Conservation (phyloP, 2,329 filamentous ascomycete genomes). For the Neofusicoccum laricinum region DNA sequence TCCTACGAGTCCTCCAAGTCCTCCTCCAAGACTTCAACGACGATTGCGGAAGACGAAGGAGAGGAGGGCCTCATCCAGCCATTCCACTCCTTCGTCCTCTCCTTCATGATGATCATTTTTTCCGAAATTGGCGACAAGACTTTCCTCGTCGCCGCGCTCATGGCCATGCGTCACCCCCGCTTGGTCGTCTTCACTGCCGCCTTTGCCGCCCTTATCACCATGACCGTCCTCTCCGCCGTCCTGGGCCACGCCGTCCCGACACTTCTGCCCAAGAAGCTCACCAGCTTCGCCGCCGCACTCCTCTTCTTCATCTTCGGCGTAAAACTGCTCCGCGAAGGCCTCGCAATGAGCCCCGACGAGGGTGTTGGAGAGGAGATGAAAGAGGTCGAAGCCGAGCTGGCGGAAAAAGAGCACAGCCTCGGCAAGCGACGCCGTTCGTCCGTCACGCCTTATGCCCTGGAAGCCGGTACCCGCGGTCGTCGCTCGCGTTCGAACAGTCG, state of each 20-base stretch:
- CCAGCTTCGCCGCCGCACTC: constrained; percentile 77
- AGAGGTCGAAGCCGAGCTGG: constrained; percentile 90
- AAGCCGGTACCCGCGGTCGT: constrained; percentile 69
- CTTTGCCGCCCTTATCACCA: constrained; percentile 84
- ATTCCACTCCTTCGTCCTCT: constrained; percentile 84
- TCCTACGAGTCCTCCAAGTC: constrained; percentile 43
- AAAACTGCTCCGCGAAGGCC: constrained; percentile 79
- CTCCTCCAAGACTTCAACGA: constrained; percentile 20
- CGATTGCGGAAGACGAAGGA: constrained; percentile 26
- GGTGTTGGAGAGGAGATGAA: constrained; percentile 97
- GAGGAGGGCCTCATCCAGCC: constrained; percentile 68
- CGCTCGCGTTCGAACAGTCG: constrained; percentile 72
- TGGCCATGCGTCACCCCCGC: constrained; percentile 98
- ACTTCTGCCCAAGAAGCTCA: constrained; percentile 85
- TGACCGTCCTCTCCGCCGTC: constrained; percentile 92
- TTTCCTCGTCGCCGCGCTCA: constrained; percentile 91
- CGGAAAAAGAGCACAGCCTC: constrained; percentile 83
- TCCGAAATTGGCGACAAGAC: constrained; percentile 99
- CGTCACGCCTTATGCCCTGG: constrained; percentile 72
- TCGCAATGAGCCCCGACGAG: constrained; percentile 84
- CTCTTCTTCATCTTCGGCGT: constrained; percentile 89
- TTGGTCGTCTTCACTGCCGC: constrained; percentile 92
- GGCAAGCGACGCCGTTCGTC: constrained; percentile 65
- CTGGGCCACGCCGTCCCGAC: constrained; percentile 90
- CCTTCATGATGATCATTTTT: constrained; percentile 94